Conservation (phyloP, 139 green algal species). For the Gonium pectorale region DNA sequence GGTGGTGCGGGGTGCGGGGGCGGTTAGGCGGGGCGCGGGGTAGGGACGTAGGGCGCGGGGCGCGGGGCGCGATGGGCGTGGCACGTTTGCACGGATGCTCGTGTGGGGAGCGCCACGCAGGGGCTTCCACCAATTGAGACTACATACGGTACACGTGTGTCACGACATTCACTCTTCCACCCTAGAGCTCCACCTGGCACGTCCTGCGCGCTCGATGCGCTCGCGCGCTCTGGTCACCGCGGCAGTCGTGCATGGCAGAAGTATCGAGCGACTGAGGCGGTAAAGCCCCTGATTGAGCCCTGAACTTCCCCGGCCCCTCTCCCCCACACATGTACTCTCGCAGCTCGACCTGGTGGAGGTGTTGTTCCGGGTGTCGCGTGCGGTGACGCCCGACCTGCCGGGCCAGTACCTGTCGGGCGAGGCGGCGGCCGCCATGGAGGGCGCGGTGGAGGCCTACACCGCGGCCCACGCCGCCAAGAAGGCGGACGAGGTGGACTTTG, state of each 20-base stretch:
- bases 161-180: neutral
- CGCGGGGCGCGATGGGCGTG: too few relatives aligned
- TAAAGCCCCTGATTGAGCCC: too few relatives aligned
- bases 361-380: slow-evolving; percentile 24
- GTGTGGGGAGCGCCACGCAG: too few relatives aligned
- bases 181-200: neutral
- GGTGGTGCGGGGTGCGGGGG: neutral
- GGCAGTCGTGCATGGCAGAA: too few relatives aligned
- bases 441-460: neutral
- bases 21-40: neutral
- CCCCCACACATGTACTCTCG: too few relatives aligned
- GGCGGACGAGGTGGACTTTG: neutral
- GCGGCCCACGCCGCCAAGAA: neutral
- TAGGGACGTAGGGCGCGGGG: neutral
- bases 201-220: too few relatives aligned
- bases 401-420: neutral
- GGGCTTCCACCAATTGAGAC: too few relatives aligned
- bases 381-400: neutral
- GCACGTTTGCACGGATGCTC: too few relatives aligned
- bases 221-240: too few relatives aligned
- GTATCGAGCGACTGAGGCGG: too few relatives aligned
- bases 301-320: too few relatives aligned
- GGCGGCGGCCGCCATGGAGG: neutral
- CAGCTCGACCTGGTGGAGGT: slow-evolving; percentile 38
- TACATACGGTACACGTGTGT: neutral